Base-by-base conservation (phyloP, 768 basidiomycete species). In the Strobilomyces echinocephalus region DNA sequence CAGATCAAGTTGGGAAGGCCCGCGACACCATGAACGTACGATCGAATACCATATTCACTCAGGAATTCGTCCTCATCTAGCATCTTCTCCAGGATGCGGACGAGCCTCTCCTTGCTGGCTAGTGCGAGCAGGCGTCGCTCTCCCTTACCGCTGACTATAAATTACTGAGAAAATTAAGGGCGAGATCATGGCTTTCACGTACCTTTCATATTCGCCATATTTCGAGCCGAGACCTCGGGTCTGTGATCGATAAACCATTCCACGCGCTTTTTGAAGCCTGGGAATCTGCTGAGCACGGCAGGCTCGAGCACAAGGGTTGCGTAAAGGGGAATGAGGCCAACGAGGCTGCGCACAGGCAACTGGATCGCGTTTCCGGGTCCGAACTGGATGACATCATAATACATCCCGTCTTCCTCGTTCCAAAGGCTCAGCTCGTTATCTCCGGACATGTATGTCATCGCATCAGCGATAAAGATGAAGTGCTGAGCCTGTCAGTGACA, bases 231-330 rank as follows among this genome's bases (percentile, higher is more conserved):
- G 39, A 97, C 81, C 52, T 85, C 90, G 0, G 87, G 84, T n/a
- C 95, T 75, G 70, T 98, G 89, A 63, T 97, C 84, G 49, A 97
- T 82, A 74, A 98, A 99, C 97, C 97, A 98, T 55, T 99, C 92
- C 82, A 99, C 83, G 36, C 97, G 83, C 73, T 97, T 98, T 76
- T 92, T 97, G 80, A 99, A 99, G 1, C 97, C 94, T 8, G 95
- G 94, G 76, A 98, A 90, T 28, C 88, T 83, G 64, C 92, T 91
- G 61, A 99, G 79, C 26, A 86, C 82, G 7, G 84, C 74, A 3
- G 97, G 95, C 67, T 98, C 97, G 35, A 99, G 78, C 2, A 95
- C 94, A 21, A 97, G 77, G 0, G 95, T 97, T 8, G 88, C 97
- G 68, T 95, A 98, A 18, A 98, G 79, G 1, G 97, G 97, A 56